Percentiles rank a stretch among this genome's conserved stretches.
Conservation (phyloP, 257 asterid genomes). For the Asclepias syriaca region DNA sequence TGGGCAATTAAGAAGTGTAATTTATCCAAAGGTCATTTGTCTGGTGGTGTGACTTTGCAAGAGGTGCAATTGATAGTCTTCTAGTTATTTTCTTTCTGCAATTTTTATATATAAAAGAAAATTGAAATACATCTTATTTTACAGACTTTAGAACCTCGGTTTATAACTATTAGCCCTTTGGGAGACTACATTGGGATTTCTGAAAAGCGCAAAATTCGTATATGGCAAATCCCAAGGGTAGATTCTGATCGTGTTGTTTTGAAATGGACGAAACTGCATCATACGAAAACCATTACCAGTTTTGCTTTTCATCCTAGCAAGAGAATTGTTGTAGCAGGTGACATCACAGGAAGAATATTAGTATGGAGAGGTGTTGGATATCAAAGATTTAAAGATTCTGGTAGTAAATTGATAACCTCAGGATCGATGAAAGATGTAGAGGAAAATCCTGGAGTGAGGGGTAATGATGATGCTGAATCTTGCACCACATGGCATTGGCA, state of each 20-base stretch:
- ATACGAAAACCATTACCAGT: constrained; percentile 59
- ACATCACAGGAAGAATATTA: constrained; percentile 81
- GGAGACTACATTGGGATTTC: constrained; percentile 62
- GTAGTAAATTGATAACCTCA: constrained; percentile 29
- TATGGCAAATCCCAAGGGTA: constrained; percentile 76
- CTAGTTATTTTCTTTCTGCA: background rate
- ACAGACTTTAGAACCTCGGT: constrained; percentile 49
- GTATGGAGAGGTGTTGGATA: constrained; percentile 88
- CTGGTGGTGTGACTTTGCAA: constrained; percentile 58
- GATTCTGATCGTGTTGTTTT: constrained; percentile 45
- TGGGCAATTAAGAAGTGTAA: constrained; percentile 68
- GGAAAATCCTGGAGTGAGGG: constrained; percentile 81
- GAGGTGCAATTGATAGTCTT: constrained; percentile 42
- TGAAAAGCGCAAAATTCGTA: constrained; percentile 55
- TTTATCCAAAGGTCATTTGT: constrained; percentile 56
- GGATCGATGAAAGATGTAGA: constrained; percentile 34
- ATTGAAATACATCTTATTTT: constrained; percentile 13
- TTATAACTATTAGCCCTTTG: constrained; percentile 45
- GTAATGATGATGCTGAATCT: constrained; percentile 69
- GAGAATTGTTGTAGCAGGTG: constrained; percentile 86
- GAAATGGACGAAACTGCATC: constrained; percentile 68
- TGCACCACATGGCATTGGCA: constrained; percentile 99
- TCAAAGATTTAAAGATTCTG: constrained; percentile 25
- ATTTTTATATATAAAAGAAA: constrained; percentile 1
- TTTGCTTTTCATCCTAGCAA: constrained; percentile 94